A percentile compares a stretch with the other conserved stretches of the same genome.
These are phyloP conservation scores for Asterophora parasitica DNA, from an alignment of 768 basidiomycete genomes.

Conservation along the genomic window DNA sequence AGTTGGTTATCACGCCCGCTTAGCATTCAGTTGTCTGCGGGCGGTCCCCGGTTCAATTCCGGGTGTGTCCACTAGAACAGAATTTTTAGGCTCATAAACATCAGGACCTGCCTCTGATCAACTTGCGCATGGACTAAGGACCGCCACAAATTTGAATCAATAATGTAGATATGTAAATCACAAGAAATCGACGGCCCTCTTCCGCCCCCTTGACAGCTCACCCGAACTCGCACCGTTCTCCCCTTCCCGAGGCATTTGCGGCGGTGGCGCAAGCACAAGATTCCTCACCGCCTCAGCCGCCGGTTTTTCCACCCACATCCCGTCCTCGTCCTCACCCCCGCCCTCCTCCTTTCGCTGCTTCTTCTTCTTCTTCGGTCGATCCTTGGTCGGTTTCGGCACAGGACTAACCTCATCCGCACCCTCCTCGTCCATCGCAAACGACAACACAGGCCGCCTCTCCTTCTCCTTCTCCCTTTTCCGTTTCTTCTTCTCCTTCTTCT, in stretches of 20 bases:
- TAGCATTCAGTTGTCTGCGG: not conserved
- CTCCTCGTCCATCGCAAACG: constrained; percentile 74
- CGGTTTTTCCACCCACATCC: constrained; percentile 69
- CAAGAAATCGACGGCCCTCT: constrained; percentile 75
- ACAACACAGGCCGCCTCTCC: constrained; percentile 45
- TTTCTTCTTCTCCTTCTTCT: constrained; percentile 32
- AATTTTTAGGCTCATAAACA: too few relatives aligned
- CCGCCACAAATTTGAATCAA: constrained; percentile 20
- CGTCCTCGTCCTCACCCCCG: constrained; percentile 35
- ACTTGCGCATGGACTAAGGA: too few relatives aligned
- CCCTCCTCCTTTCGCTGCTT: constrained; percentile 37
- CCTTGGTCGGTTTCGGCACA: constrained; percentile 28
- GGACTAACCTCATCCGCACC: constrained; percentile 37
- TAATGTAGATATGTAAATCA: constrained; percentile 25
- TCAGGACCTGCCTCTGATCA: too few relatives aligned
- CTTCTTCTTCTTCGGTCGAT: constrained; percentile 42
- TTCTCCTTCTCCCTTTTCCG: constrained; percentile 43
- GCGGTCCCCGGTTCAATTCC: constrained; percentile 4
- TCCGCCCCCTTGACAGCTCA: constrained; percentile 42
- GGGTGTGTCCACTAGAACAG: constrained; percentile 4
- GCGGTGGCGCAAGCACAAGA: constrained; percentile 15
- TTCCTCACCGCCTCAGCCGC: constrained; percentile 44
- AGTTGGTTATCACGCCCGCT: constrained; percentile 4
- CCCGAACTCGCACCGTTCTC: constrained; percentile 13
- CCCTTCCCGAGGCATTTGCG: constrained; percentile 13